Conservation (phyloP, 306 rosid genomes). For the Pterocarpus macrocarpus region DNA sequence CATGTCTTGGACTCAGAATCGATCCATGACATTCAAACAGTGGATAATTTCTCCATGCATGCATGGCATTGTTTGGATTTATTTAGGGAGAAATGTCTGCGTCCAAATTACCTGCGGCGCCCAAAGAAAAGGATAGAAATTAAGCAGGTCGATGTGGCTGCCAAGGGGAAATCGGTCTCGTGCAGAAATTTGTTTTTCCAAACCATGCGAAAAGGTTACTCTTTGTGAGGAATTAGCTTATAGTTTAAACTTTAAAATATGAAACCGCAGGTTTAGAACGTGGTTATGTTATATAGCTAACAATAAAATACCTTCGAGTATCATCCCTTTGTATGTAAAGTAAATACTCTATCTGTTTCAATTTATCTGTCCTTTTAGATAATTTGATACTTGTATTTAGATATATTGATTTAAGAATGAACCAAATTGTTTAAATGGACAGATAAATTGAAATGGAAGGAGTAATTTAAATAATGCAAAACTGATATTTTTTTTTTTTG, state of each 20-base stretch:
- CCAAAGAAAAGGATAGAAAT: slow-evolving; percentile 20
- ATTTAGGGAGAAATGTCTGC: slow-evolving; percentile 4
- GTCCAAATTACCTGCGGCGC: slow-evolving; percentile 53
- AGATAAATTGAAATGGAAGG: too few species aligned
- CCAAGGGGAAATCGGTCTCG: neutral
- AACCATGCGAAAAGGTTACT: slow-evolving; percentile 12
- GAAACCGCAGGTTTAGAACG: slow-evolving; percentile 46
- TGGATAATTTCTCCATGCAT: slow-evolving; percentile 46
- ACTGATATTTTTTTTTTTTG: too few species aligned
- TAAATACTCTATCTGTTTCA: too few species aligned
- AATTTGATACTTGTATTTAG: too few species aligned
- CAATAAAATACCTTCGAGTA: too few species aligned
- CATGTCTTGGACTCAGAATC: slow-evolving; percentile 46
- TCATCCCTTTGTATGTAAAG: too few species aligned
- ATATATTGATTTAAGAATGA: too few species aligned
- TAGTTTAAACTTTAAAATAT: neutral
- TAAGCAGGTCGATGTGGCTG: slow-evolving; percentile 5
- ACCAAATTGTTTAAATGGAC: too few species aligned
- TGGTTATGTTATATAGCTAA: slow-evolving; percentile 11
- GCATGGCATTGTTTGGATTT: slow-evolving; percentile 48
- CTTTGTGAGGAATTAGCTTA: neutral
- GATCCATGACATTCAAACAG: slow-evolving; percentile 30
- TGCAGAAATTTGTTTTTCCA: slow-evolving; percentile 30
- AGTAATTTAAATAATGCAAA: too few species aligned
- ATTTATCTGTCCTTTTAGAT: too few species aligned